Conservation (phyloP, 208 protist species). For the Entamoeba invadens region DNA sequence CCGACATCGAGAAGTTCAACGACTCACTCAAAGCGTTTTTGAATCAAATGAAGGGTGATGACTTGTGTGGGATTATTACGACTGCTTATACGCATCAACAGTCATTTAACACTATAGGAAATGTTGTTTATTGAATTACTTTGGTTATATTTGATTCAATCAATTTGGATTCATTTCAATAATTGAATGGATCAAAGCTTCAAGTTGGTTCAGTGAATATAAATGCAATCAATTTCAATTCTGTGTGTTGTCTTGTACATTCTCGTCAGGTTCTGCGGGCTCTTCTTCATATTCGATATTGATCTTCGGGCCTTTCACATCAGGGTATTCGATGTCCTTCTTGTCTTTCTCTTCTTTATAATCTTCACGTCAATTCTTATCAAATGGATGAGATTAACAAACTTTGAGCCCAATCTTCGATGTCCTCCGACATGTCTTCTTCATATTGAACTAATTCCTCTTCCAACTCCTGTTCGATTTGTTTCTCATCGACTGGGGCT, state of each 20-base stretch:
- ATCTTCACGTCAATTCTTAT: neutral
- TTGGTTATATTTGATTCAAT: neutral
- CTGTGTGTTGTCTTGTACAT: neutral
- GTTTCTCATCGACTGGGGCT: neutral
- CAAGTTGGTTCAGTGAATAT: too few species aligned
- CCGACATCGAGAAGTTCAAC: neutral
- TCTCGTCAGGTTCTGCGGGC: neutral
- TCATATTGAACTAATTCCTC: neutral
- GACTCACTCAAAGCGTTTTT: neutral
- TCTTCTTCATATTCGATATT: neutral
- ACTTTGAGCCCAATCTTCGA: neutral
- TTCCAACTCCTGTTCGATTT: neutral
- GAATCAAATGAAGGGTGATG: neutral
- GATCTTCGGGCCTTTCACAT: neutral
- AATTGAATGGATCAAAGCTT: too few species aligned
- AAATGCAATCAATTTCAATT: neutral
- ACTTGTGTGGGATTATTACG: neutral
- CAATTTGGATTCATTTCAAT: too few species aligned
- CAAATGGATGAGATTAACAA: neutral
- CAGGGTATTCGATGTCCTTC: neutral
- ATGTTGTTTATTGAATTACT: neutral
- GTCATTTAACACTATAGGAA: neutral
- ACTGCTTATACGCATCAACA: neutral
- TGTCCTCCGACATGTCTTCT: neutral
- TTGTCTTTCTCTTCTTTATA: neutral